Base-by-base conservation (phyloP, 139 green algal species). In the Chlamydomonas schloesseri region DNA sequence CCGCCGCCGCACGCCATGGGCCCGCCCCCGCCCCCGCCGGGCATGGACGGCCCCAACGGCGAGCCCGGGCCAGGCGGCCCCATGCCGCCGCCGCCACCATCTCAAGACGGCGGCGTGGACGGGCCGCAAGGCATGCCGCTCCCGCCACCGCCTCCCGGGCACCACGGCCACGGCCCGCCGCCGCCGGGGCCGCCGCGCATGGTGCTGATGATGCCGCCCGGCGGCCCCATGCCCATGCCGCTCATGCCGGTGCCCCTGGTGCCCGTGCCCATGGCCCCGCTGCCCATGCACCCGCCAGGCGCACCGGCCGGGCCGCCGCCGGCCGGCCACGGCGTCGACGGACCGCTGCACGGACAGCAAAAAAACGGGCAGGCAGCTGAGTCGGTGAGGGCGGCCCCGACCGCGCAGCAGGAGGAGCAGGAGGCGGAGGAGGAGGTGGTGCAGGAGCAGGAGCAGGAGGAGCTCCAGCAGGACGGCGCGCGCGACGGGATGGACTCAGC, bases 281-380 rank as follows among this genome's bases (percentile, higher is more conserved):
- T 75, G 65, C 65, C 31, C 24, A 78, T 72, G 81, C 31, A 69
- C n/a, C 78, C 64, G n/a, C 36, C 47, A 1, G 65, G 64, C 4
- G 65, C 65, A 13, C 64, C 14, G 60, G 60, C 60, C 60, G 20
- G 24, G 42, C 1, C 24, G 60, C 57, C 60, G 60, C 60, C 60
- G 60, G 18, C 60, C 24, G 60, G 60, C 60, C 23, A n/a, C 3
- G 60, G 15, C 60, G 42, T 50, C n/a, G 74, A 57, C 11, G 58
- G 75, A 82, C 75, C 21, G 34, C 34, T 82, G 18, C 55, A n/a
- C n/a, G n/a, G n/a, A n/a, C n/a, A 23, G 28, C 85, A 81, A 76
- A 76, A 76, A 89, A 89, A 89, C 77, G 68, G 77, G 57, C 36
- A 31, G 69, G 85, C 85, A 83, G 85, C 77, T 89, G 73, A 86